Evolutionary conservation across 129 eudicot genomes (phyloP).

Genomic region (Flaveria bidentis): DNA sequence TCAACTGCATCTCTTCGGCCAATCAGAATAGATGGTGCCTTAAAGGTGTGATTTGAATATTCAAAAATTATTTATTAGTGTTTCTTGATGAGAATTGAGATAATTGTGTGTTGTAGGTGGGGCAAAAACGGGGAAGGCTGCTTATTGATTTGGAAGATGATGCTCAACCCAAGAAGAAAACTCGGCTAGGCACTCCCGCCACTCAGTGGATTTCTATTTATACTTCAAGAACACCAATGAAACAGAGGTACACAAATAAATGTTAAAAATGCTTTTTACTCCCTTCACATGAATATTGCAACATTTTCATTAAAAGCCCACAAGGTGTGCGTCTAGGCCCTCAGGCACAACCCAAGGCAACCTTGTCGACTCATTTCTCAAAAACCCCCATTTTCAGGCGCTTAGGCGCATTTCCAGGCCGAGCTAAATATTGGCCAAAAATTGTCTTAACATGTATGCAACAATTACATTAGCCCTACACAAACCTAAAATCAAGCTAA

Average conservation of each 20-base stretch:
- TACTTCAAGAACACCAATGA: constrained; percentile 73
- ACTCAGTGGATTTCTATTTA: constrained; percentile 82
- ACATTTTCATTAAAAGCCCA: not conserved
- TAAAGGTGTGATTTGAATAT: not conserved
- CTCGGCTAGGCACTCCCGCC: constrained; percentile 74
- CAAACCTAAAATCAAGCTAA: no score
- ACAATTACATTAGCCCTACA: no score
- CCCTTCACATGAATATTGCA: not conserved
- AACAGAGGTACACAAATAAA: constrained; percentile 54
- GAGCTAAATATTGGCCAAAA: no score
- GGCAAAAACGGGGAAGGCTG: constrained; percentile 73
- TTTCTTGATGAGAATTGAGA: constrained; percentile 2
- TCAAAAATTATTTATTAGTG: not conserved
- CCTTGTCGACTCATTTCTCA: no score
- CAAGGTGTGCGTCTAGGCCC: no score
- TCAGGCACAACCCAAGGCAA: no score
- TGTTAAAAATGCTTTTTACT: not conserved
- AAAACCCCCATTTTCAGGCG: no score
- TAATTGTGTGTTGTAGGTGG: constrained; percentile 56
- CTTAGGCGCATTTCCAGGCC: no score
- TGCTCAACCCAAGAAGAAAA: constrained; percentile 71
- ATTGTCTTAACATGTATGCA: no score
- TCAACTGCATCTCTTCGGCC: no score
- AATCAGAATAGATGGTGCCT: no score
- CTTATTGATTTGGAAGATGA: constrained; percentile 65